Base-by-base conservation (phyloP, 2,329 filamentous ascomycete genomes). In the Pseudopyrenochaeta lycopersici region DNA sequence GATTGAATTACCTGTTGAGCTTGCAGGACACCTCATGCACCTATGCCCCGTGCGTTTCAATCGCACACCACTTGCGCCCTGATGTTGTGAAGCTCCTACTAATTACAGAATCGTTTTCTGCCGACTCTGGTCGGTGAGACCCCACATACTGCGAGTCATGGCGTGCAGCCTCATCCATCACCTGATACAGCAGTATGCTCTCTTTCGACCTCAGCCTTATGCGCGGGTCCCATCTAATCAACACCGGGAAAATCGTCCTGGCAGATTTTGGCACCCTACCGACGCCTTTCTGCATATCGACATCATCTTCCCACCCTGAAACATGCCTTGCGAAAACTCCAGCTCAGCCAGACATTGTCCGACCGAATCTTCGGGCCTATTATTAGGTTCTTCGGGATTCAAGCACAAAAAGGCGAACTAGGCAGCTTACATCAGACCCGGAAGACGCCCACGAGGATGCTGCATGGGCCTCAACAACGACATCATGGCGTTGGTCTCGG, bases 321-420 rank as follows among this genome's bases (percentile, higher is more conserved):
- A 30, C 39, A 30, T 41, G 17, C 39, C 21, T 41, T 27, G 10
- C 39, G 11, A 30, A 21, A 23, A 30, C 35, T 32, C 5, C 45
- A 40, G 12, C 32, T 40, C 35, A 21, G 18, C 35, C 38, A 20
- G 15, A 9, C 46, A 27, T 23, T 9, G n/a, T 27, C 36, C 18
- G 40, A 35, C 39, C 47, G 47, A 15, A 9, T 21, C 32, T 44
- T 29, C 21, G 40, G 40, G 47, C 31, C 39, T 48, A 49, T 43
- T 27, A 43, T 49, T 49, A 43, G 40, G 47, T 15, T 31, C 12
- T 42, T 49, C 40, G 40, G 40, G 40, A 7, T 29, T 42, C 40
- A 30, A 29, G n/a, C n/a, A 29, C n/a, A 18, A 14, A 29, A 21
- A 42, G 23, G 14, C 40, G 40, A 42, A 14, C 23, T 31, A 14